These are phyloP conservation scores for Aspergillus neotritici DNA, from an alignment of 2,329 filamentous ascomycete genomes.

Conservation along the genomic window DNA sequence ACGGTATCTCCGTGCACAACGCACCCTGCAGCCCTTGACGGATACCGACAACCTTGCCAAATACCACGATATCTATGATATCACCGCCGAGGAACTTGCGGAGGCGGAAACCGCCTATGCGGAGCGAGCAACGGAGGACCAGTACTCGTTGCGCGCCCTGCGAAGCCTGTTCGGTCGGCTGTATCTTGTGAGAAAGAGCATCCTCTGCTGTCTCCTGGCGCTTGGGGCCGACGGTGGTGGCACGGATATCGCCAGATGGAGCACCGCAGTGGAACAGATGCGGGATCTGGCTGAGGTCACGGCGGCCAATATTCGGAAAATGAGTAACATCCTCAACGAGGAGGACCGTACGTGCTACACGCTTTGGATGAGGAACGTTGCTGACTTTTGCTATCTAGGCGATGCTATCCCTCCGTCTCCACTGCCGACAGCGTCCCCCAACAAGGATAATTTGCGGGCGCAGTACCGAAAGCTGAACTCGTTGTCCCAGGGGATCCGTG, in stretches of 20 bases:
- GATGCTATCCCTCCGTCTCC: constrained; percentile 47
- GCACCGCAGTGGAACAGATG: constrained; percentile 69
- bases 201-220: constrained; percentile 82
- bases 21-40: constrained; percentile 64
- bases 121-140: constrained; percentile 65
- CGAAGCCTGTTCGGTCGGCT: constrained; percentile 78
- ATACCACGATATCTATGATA: constrained; percentile 85
- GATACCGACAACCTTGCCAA: constrained; percentile 80
- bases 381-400: constrained; percentile 20
- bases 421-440: constrained; percentile 63
- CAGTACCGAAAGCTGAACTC: constrained; percentile 85
- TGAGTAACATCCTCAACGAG: constrained; percentile 67
- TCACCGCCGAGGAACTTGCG: constrained; percentile 65
- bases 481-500: constrained; percentile 82
- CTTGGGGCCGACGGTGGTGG: constrained; percentile 75
- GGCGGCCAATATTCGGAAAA: constrained; percentile 55
- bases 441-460: constrained; percentile 76
- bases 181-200: constrained; percentile 73
- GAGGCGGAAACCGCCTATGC: constrained; percentile 63
- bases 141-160: constrained; percentile 70
- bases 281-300: constrained; percentile 59
- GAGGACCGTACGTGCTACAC: constrained; percentile 59
- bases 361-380: background rate
- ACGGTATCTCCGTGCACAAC: constrained; percentile 65
- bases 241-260: constrained; percentile 72